Evolutionary conservation across 345 rosid species (phyloP).

Genomic region (Eucalyptus sideroxylon): DNA sequence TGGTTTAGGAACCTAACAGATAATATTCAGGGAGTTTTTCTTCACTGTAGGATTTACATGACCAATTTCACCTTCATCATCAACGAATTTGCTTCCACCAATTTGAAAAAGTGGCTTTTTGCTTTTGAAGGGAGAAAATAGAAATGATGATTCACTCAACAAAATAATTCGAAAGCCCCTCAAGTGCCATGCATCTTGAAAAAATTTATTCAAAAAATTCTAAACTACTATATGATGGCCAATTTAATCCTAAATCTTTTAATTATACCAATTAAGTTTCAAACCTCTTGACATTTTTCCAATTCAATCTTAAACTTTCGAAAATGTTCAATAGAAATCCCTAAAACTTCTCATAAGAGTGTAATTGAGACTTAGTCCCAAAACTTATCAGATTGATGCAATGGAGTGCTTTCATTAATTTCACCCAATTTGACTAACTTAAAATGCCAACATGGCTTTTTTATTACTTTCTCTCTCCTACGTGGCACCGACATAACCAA

Average conservation of each 20-base stretch:
- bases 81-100: not conserved
- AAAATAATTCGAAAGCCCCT: too few relatives aligned
- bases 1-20: not conserved
- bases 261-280: too few relatives aligned
- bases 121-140: too few relatives aligned
- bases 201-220: accelerated
- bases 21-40: not conserved
- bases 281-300: too few relatives aligned
- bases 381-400: accelerated
- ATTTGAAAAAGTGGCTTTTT: not conserved
- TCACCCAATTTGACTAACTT: accelerated
- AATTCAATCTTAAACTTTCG: too few relatives aligned
- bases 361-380: accelerated
- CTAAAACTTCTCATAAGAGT: too few relatives aligned
- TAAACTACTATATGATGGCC: accelerated
- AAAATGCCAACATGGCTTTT: too few relatives aligned
- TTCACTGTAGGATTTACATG: not conserved
- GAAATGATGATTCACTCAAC: too few relatives aligned
- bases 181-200: too few relatives aligned
- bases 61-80: not conserved
- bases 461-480: too few relatives aligned
- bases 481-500: accelerated
- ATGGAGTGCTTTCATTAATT: too few relatives aligned
- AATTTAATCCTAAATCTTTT: too few relatives aligned
- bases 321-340: accelerated